Evolutionary conservation across 805 yeast species (phyloP), one percentile per base, ranked within the genome.

Genomic region (Zygosaccharomyces kombuchaensis): DNA sequence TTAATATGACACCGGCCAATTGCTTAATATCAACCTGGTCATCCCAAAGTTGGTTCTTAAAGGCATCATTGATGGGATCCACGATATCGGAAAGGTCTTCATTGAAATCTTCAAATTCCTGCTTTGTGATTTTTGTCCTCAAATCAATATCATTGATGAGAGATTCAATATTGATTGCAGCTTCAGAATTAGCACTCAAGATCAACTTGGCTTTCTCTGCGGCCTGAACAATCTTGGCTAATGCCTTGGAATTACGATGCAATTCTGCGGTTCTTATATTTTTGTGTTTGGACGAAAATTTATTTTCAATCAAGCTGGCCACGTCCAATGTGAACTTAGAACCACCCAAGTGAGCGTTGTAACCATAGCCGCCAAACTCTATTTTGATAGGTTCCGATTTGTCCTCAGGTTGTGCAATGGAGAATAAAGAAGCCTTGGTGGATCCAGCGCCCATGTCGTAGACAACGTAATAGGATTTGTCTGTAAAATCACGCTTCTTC

Each of bases 381-480:
- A 89, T 69, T n/a, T 51, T 54, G 16, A 69, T 52, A 1, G 72
- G 71, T 8, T 74, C 65, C 8, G 72, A 69, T 27, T 71, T 70
- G 21, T 70, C 70, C 38, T 61, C 63, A 14, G 66, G 62, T 17
- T 77, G 77, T 13, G 67, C 64, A 51, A 82, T 72, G 0, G 90
- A 80, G 41, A 89, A 50, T n/a, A 93, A 68, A 0, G 98, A 85
- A 1, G 96, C 95, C 45, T 82, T 79, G 0, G 95, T 85, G 0
- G 95, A 82, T 1, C 95, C 95, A 4, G 96, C 91, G 38, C 99
- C 99, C 77, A 86, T 78, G 63, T 93, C 99, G 61, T 83, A 88
- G 29, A 93, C 76, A 40, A 88, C 61, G 60, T 86, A 86, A 40
- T 79, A 73, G 36, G 76, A 74, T 30, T 47, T 43, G 21, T 48